A percentile compares a stretch with the other conserved stretches of the same genome.
These are phyloP conservation scores for Fagus crenata DNA, from an alignment of 306 rosid genomes.

Conservation along the genomic window DNA sequence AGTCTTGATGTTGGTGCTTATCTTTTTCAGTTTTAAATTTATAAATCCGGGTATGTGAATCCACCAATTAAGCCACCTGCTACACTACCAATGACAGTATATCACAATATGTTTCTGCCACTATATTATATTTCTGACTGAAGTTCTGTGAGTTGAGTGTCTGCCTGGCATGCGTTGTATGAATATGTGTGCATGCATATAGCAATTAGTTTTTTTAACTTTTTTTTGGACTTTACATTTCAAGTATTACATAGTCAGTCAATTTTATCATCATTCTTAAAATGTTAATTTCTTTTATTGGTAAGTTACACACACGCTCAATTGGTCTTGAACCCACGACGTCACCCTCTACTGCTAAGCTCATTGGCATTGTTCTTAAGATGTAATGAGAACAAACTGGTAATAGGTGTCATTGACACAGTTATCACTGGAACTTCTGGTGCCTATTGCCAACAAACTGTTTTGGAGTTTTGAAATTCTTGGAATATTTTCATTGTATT, in stretches of 20 bases:
- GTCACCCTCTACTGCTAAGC: too few species aligned
- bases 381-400: neutral
- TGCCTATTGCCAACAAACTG: neutral
- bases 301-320: too few species aligned
- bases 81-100: neutral
- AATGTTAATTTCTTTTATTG: too few species aligned
- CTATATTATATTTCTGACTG: neutral
- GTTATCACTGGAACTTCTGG: neutral
- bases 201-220: neutral
- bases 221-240: neutral
- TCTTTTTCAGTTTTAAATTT: slow-evolving; percentile 1
- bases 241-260: neutral
- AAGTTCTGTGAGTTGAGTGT: neutral
- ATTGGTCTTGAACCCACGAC: too few species aligned
- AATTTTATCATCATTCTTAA: neutral
- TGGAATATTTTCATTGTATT: neutral
- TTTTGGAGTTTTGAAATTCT: neutral
- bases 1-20: slow-evolving; percentile 21
- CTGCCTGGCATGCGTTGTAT: too few species aligned
- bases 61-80: neutral
- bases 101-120: neutral
- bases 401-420: neutral
- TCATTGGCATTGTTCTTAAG: neutral
- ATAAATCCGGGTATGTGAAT: neutral
- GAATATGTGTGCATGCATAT: too few species aligned